Base-by-base conservation (phyloP, 2,329 filamentous ascomycete genomes). In the Fusarium siculi region DNA sequence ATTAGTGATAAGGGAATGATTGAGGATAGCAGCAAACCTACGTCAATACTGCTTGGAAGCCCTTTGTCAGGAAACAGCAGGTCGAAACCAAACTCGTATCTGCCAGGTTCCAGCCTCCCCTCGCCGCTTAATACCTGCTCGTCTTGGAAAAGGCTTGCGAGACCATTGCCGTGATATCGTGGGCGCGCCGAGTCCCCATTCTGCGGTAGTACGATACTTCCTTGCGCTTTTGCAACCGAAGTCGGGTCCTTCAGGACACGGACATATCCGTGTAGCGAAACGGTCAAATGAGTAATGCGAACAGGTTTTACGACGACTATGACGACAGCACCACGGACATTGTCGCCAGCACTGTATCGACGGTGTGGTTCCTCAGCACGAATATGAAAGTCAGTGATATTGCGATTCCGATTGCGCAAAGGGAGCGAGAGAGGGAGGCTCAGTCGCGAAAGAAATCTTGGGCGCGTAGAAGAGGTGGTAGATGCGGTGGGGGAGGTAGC, bases 31-130 rank as follows among this genome's bases (percentile, higher is more conserved):
- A 21, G 37, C 52, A 25, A 53, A 86, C 93, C 79, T 88, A 98
- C 96, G 84, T 97, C 95, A 79, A 99, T 96, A 81, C 96, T 98
- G 82, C 94, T 97, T n/a, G 93, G 93, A 66, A 96, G 83, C 9
- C 88, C 89, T 75, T 90, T 88, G 55, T 88, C 85, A 5, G 92
- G 92, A 74, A 94, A 93, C 63, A 91, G 85, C 70, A 94, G 83
- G 77, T 93, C 90, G 75, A 94, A 94, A 68, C 93, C 91, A 81
- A 96, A 96, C 80, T 95, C 91, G 79, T 94, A 96, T 74, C 89
- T 89, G 43, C 93, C 92, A 52, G 92, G 88, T 57, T 93, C 91
- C 40, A 96, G 84, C 76, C 91, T 88, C 19, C 93, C 93, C 77
- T 95, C 93, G 28, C 93, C 93, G 78, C 93, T 95, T 40, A 96